phyloP scores from a whole-genome alignment of 2,329 filamentous ascomycete species.

The Paramyrothecium sp. region DNA sequence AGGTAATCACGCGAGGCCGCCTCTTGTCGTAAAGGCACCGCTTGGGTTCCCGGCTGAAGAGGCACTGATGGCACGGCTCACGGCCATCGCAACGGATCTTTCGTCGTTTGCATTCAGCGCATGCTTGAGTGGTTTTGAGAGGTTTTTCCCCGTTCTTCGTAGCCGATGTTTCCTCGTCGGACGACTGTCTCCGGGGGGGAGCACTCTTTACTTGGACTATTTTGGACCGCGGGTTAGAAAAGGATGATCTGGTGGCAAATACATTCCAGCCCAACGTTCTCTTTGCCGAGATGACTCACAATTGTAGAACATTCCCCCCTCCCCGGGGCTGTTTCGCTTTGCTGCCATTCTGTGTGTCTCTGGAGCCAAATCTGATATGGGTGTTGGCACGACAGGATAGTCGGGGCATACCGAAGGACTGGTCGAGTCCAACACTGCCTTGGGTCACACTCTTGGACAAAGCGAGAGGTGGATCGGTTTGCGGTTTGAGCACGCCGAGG shows the following conservation, averaged over 20 bases:
- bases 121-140: constrained; percentile 62
- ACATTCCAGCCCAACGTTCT: background rate
- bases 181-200: constrained; percentile 45
- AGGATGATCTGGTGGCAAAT: background rate
- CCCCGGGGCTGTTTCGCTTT: background rate
- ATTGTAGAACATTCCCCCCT: background rate
- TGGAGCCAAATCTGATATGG: background rate
- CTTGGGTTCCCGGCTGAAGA: constrained; percentile 77
- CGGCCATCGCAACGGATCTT: constrained; percentile 84
- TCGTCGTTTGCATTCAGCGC: constrained; percentile 73
- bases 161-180: constrained; percentile 33
- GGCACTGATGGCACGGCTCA: constrained; percentile 78
- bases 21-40: constrained; percentile 81
- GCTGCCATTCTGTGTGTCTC: background rate
- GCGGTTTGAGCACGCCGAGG: no score
- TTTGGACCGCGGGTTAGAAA: background rate
- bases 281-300: background rate
- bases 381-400: background rate
- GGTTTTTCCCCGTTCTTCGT: constrained; percentile 40
- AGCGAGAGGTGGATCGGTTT: no score
- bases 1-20: constrained; percentile 72
- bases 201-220: constrained; percentile 45
- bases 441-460: no score
- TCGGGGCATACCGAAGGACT: no score
- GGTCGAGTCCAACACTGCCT: no score